Evolutionary conservation across 2,329 filamentous ascomycete genomes (phyloP).

Genomic region (Colletotrichum karsti): DNA sequence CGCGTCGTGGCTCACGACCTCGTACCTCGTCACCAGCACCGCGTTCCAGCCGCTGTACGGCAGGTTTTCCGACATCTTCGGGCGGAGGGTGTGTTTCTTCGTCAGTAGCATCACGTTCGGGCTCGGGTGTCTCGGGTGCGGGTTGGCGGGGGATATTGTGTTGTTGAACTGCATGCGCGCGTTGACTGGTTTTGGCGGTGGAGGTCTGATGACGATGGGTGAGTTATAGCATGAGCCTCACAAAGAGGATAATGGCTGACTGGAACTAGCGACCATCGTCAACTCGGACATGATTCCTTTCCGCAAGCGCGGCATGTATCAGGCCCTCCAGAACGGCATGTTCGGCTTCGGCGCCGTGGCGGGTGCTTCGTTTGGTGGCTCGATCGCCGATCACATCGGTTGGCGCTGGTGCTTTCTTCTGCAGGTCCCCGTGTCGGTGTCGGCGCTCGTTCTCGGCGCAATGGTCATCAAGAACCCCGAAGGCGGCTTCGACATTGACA

Average conservation of each 20-base stretch:
- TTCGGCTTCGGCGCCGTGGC: constrained; percentile 70
- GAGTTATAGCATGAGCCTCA: constrained; percentile 31
- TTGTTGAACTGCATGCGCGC: constrained; percentile 72
- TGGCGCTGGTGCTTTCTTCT: constrained; percentile 75
- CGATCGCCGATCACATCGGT: constrained; percentile 70
- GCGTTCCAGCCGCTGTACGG: constrained; percentile 79
- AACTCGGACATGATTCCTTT: constrained; percentile 73
- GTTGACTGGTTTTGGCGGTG: constrained; percentile 74
- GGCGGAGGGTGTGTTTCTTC: constrained; percentile 70
- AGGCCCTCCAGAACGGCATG: constrained; percentile 68
- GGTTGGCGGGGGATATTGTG: constrained; percentile 64
- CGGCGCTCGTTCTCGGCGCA: constrained; percentile 62
- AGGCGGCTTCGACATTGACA: constrained; percentile 36
- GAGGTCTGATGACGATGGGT: constrained; percentile 76
- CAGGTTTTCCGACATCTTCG: constrained; percentile 75
- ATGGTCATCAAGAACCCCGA: constrained; percentile 59
- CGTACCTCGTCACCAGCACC: constrained; percentile 76
- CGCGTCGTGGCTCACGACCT: constrained; percentile 79
- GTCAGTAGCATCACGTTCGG: constrained; percentile 70
- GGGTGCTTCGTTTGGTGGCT: constrained; percentile 71
- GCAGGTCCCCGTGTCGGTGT: constrained; percentile 66
- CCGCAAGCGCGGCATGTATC: constrained; percentile 63
- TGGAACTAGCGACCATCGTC: constrained; percentile 51
- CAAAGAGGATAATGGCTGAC: not conserved
- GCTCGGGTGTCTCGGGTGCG: constrained; percentile 71